These are phyloP conservation scores for Puccinia hordei DNA, from an alignment of 1,284 basidiomycete species.

Conservation along the genomic window DNA sequence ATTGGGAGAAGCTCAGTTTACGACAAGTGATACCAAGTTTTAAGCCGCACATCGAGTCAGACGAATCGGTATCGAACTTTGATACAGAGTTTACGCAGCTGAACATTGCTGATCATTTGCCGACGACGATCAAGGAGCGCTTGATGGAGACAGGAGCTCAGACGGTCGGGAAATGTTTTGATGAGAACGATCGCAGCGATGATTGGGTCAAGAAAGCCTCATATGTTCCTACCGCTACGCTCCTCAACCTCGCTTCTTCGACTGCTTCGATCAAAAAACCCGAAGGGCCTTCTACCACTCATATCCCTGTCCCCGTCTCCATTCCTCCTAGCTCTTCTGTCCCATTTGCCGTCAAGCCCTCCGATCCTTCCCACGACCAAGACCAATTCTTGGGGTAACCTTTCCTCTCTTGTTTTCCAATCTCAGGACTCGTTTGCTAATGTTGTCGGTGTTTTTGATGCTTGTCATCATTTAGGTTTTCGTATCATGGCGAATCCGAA, in stretches of 20 bases:
- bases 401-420: not conserved
- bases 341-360: not conserved
- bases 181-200: conserved; percentile 43
- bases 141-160: not conserved
- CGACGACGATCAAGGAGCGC: conserved; percentile 56
- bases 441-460: not conserved
- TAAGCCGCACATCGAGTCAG: conserved; percentile 95
- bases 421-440: not conserved
- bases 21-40: conserved; percentile 96
- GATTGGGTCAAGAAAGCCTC: conserved; percentile 49
- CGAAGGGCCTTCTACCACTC: not conserved
- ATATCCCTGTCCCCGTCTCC: not conserved
- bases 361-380: conserved; percentile 12
- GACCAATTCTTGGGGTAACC: conserved; percentile 48
- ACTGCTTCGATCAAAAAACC: not conserved
- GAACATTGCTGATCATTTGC: conserved; percentile 67
- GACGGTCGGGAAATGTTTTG: conserved; percentile 3
- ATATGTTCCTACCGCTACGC: not conserved
- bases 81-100: conserved; percentile 95
- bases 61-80: conserved; percentile 96
- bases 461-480: conserved; percentile 25
- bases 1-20: conserved; percentile 80
- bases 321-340: not conserved
- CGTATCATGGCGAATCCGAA: conserved; percentile 49
- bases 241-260: not conserved